Conservation (phyloP, 805 yeast genomes). For the Saturnispora serradocipensis region DNA sequence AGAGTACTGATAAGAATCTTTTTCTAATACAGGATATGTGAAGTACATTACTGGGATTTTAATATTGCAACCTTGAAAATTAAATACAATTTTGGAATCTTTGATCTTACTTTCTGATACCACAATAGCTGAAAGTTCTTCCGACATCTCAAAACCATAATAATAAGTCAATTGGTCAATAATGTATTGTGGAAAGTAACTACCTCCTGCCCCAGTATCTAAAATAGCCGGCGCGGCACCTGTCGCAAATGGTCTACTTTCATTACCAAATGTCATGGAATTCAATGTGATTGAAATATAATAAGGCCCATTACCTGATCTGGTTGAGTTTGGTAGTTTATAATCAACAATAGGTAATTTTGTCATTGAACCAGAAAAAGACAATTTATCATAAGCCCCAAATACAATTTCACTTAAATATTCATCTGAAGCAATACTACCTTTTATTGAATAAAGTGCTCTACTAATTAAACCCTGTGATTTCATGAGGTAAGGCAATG, state of each 20-base stretch:
- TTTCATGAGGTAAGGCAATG: slow-evolving; percentile 52
- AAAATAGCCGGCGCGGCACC: slow-evolving; percentile 30
- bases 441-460: slow-evolving; percentile 42
- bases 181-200: slow-evolving; percentile 33
- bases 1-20: slow-evolving; percentile 7
- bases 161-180: slow-evolving; percentile 20
- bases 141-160: slow-evolving; percentile 34
- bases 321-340: slow-evolving; percentile 23
- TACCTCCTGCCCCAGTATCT: slow-evolving; percentile 46
- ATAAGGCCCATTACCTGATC: slow-evolving; percentile 17
- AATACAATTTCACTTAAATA: slow-evolving; percentile 40
- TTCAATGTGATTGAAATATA: slow-evolving; percentile 39
- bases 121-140: slow-evolving; percentile 33
- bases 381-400: slow-evolving; percentile 51
- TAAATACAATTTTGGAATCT: slow-evolving; percentile 29
- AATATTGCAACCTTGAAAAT: slow-evolving; percentile 46
- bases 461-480: slow-evolving; percentile 43
- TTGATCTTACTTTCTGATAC: slow-evolving; percentile 31
- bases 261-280: slow-evolving; percentile 21
- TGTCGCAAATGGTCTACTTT: slow-evolving; percentile 11
- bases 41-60: slow-evolving; percentile 34
- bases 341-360: slow-evolving; percentile 13
- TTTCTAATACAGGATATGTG: slow-evolving; percentile 13
- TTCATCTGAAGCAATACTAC: slow-evolving; percentile 28
- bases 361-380: slow-evolving; percentile 36